phyloP scores from a whole-genome alignment of 108 stramenopile genomes.

The Cylindrotheca closterium region DNA sequence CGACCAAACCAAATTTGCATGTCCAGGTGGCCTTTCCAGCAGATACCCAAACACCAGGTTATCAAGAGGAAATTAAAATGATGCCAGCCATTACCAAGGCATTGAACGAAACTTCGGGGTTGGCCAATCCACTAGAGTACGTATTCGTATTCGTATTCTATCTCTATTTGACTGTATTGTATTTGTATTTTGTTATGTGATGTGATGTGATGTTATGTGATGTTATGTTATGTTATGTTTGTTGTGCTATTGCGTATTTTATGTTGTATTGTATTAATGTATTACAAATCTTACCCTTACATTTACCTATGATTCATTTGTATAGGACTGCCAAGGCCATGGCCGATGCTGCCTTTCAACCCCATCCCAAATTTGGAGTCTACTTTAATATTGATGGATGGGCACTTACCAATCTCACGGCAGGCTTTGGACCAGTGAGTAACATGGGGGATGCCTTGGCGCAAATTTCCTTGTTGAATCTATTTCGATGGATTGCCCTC shows the following conservation, averaged over 20 bases:
- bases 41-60: conserved; percentile 98
- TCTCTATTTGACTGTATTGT: too few relatives aligned
- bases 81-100: conserved; percentile 76
- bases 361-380: conserved; percentile 62
- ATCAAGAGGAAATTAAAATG: conserved; percentile 69
- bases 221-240: neutral
- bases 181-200: neutral
- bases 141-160: conserved; percentile 25
- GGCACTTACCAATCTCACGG: conserved; percentile 73
- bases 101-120: conserved; percentile 63
- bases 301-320: neutral
- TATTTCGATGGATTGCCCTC: conserved; percentile 71
- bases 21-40: conserved; percentile 92
- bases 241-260: neutral
- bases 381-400: conserved; percentile 84
- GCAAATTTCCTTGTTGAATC: conserved; percentile 67
- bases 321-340: conserved; percentile 65
- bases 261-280: neutral
- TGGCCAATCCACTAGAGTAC: conserved; percentile 64
- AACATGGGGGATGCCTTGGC: conserved; percentile 52
- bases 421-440: conserved; percentile 73
- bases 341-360: conserved; percentile 47
- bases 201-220: neutral
- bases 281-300: neutral
- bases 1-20: conserved; percentile 30